Conservation (phyloP, 805 yeast genomes). For the Saccharomyces paradoxus region DNA sequence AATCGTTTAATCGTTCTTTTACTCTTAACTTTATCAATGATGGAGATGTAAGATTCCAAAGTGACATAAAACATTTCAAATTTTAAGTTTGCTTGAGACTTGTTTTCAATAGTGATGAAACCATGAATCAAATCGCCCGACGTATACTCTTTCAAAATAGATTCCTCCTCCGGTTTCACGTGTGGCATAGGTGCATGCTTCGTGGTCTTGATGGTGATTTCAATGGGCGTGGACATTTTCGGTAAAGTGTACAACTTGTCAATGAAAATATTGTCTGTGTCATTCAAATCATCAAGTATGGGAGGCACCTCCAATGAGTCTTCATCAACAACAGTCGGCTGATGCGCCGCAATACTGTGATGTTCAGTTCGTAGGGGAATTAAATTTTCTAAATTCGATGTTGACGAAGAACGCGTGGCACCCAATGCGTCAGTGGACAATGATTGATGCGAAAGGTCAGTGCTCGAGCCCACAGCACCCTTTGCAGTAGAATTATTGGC, state of each 20-base stretch:
- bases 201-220: constrained; percentile 19
- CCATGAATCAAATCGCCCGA: constrained; percentile 53
- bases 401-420: not conserved
- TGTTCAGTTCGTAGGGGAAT: not conserved
- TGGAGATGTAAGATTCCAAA: constrained; percentile 42
- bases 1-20: constrained; percentile 29
- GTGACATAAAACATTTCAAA: constrained; percentile 54
- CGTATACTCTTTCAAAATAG: constrained; percentile 38
- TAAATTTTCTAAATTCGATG: not conserved
- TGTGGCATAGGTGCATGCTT: constrained; percentile 18
- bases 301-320: not conserved
- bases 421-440: not conserved
- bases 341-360: not conserved
- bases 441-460: not conserved
- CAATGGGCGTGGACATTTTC: constrained; percentile 11
- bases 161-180: constrained; percentile 22
- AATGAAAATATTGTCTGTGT: constrained; percentile 12
- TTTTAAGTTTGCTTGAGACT: constrained; percentile 34
- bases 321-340: not conserved
- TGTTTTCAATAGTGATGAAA: constrained; percentile 37
- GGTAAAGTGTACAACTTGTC: constrained; percentile 21
- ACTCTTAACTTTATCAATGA: constrained; percentile 10
- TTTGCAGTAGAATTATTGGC: not conserved
- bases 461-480: not conserved
- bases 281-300: constrained; percentile 8